phyloP scores from a whole-genome alignment of 257 asterid species.

The Osmanthus fragrans region DNA sequence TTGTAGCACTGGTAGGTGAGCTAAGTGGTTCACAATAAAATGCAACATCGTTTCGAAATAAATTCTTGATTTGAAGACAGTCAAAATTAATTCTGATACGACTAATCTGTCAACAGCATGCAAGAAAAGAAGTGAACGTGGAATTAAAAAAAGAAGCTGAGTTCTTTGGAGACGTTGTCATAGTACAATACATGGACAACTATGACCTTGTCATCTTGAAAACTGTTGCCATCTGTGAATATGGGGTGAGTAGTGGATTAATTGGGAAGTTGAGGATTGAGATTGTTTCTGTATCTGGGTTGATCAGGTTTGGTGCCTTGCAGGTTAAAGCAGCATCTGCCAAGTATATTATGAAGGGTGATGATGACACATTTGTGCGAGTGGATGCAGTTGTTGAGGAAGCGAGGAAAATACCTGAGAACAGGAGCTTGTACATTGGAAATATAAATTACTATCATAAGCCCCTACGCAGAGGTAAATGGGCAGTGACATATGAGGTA shows the following conservation, averaged over 20 bases:
- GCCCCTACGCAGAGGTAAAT: conserved; percentile 91
- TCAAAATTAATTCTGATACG: conserved; percentile 25
- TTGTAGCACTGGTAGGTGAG: conserved; percentile 81
- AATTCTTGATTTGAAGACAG: not conserved
- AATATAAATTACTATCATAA: conserved; percentile 84
- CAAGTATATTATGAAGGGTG: conserved; percentile 84
- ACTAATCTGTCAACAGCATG: conserved; percentile 47
- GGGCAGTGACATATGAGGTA: conserved; percentile 96
- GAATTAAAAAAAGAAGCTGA: conserved; percentile 87
- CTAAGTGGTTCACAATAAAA: conserved; percentile 4
- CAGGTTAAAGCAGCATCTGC: conserved; percentile 71
- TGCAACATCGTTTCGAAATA: not conserved
- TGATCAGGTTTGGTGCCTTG: conserved; percentile 20
- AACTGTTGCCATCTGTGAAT: conserved; percentile 90
- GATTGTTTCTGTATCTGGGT: conserved; percentile 3
- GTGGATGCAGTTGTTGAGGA: conserved; percentile 76
- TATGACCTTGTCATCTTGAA: conserved; percentile 92
- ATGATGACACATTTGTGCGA: conserved; percentile 88
- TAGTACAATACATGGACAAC: conserved; percentile 85
- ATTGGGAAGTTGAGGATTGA: conserved; percentile 16
- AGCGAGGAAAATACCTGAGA: conserved; percentile 57
- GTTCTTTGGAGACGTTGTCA: conserved; percentile 82
- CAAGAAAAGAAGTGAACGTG: conserved; percentile 70
- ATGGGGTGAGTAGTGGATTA: conserved; percentile 62
- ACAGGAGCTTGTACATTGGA: conserved; percentile 74